Base-by-base conservation (phyloP, 805 yeast genomes). In the Cyberlindnera petersonii region DNA sequence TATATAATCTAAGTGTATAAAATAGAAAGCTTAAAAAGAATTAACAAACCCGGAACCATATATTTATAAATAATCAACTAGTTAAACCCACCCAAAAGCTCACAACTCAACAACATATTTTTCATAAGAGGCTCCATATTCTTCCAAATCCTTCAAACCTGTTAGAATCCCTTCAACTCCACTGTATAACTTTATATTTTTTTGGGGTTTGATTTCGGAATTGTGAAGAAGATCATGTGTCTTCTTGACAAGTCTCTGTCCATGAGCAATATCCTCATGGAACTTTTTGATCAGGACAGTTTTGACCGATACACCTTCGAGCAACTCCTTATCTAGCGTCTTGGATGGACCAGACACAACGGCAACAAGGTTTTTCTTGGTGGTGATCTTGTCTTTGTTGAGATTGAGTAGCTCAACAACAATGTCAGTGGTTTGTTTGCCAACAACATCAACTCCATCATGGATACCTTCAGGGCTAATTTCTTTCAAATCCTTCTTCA, bases 381-480 rank as follows among this genome's bases (percentile, higher is more conserved):
- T 40, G 2, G 34, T 23, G 1, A 22, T 22, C 20, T 32, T 26
- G 13, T 41, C 32, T n/a, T 47, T 42, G 32, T 37, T 28, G 11
- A 49, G 18, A 26, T 59, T 53, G 16, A 66, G 39, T 2, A 67
- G 43, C 13, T 55, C 55, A 9, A 64, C 42, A 4, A 68, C 58
- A 8, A 44, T 35, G 4, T 55, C 50, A 4, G 73, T 61, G 8
- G 71, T 67, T 27, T 62, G 60, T 37, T 62, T 66, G 4, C 73
- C 68, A 14, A 68, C 67, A 40, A 70, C 66, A 48, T 70, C 74
- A 29, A 69, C 60, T n/a, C 69, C 74, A 44, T 53, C 61, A 18
- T 56, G 53, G 5, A 66, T 39, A 9, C 61, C 60, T 11, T 52
- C 50, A 7, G 59, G 58, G 2, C 57, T 47, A 11, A 49, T 46